Percentiles rank a stretch among this genome's conserved stretches.
Evolutionary conservation across 2,329 filamentous ascomycete genomes (phyloP).

Genomic region (Pseudonectria buxi): DNA sequence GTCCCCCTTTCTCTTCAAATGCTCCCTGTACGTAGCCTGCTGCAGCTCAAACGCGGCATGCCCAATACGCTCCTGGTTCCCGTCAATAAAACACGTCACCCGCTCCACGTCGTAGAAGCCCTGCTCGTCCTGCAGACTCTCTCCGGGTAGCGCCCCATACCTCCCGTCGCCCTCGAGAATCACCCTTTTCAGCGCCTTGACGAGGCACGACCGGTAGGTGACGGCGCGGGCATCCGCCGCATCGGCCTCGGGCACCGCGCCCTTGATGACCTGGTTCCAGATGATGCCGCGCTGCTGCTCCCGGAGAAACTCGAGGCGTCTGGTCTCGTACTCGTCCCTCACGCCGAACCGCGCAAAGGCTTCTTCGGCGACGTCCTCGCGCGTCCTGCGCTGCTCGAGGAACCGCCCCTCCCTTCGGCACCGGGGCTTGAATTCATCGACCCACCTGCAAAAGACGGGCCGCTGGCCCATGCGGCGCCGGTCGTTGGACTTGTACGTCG

Average conservation of each 20-base stretch:
- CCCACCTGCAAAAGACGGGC: constrained; percentile 52
- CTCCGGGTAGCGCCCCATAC: constrained; percentile 28
- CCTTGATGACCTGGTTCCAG: constrained; percentile 40
- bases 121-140: constrained; percentile 25
- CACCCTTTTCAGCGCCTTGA: constrained; percentile 42
- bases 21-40: constrained; percentile 6
- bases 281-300: constrained; percentile 37
- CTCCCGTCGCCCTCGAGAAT: constrained; percentile 38
- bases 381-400: constrained; percentile 18
- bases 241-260: constrained; percentile 22
- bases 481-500: constrained; percentile 46
- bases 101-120: constrained; percentile 39
- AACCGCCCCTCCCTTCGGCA: constrained; percentile 37
- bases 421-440: constrained; percentile 55
- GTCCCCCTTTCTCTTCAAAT: not conserved
- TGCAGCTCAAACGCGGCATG: constrained; percentile 25
- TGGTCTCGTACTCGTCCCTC: constrained; percentile 35
- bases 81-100: constrained; percentile 35
- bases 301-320: constrained; percentile 34
- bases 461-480: constrained; percentile 48
- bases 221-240: constrained; percentile 17
- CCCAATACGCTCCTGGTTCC: constrained; percentile 32
- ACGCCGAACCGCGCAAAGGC: constrained; percentile 47
- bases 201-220: constrained; percentile 27
- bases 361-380: constrained; percentile 43